phyloP scores from a whole-genome alignment of 176 grass and related monocot species.

The Pontederia paniculata region DNA sequence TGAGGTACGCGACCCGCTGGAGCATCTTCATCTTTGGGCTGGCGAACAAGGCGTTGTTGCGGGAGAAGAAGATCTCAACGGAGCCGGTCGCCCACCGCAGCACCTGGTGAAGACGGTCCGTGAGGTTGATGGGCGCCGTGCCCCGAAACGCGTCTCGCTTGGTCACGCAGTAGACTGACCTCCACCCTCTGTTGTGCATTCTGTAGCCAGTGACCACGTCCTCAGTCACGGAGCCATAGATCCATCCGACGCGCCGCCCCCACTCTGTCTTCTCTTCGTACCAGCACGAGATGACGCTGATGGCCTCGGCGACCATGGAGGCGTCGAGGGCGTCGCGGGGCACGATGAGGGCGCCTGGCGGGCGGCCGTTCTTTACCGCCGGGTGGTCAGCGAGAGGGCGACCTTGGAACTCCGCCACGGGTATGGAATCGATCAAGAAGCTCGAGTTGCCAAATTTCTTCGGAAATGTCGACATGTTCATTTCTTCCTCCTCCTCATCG shows the following conservation, averaged over 20 bases:
- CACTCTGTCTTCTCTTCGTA: conserved; percentile 98
- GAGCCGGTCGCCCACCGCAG: conserved; percentile 95
- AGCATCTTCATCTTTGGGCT: conserved; percentile 79
- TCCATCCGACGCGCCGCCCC: conserved; percentile 93
- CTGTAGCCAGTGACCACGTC: conserved; percentile 98
- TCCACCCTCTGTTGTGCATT: conserved; percentile 99
- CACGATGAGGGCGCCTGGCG: conserved; percentile 68
- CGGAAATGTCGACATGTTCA: conserved; percentile 80
- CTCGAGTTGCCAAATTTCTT: conserved; percentile 95
- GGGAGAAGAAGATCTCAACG: conserved; percentile 97
- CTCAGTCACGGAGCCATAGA: conserved; percentile 95
- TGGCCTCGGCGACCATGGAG: conserved; percentile 82
- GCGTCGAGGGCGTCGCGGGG: conserved; percentile 86
- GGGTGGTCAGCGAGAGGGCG: conserved; percentile 96
- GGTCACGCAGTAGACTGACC: conserved; percentile 93
- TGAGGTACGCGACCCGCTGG: conserved; percentile 82
- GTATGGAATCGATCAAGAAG: conserved; percentile 77
- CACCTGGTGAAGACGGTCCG: conserved; percentile 95
- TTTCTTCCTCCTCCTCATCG: conserved; percentile 79
- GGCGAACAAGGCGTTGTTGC: conserved; percentile 78
- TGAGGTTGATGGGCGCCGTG: conserved; percentile 88
- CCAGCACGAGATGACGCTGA: conserved; percentile 97
- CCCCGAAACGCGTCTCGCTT: conserved; percentile 94
- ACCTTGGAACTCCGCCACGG: conserved; percentile 88
- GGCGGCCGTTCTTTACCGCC: conserved; percentile 75